Evolutionary conservation across 768 basidiomycete species (phyloP).

Genomic region (Tricholoma matsutake): DNA sequence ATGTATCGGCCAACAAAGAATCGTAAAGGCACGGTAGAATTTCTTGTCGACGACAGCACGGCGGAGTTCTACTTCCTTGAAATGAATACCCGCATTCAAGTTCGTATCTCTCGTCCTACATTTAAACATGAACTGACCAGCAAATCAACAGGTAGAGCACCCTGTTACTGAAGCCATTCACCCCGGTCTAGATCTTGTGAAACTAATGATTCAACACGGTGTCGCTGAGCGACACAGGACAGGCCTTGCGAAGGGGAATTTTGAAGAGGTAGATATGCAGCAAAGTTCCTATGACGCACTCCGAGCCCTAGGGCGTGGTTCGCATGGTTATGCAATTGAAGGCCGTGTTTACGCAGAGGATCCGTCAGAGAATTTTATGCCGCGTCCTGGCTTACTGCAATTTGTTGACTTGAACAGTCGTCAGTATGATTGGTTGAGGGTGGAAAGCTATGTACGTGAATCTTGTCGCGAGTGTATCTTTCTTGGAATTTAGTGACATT

Average conservation of each 20-base stretch:
- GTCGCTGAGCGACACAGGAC: conserved; percentile 30
- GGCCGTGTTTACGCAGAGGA: conserved; percentile 48
- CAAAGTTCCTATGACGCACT: conserved; percentile 35
- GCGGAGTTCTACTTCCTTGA: conserved; percentile 65
- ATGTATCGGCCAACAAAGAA: background rate
- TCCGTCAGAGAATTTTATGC: conserved; percentile 52
- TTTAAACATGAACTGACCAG: background rate
- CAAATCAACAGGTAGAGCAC: conserved; percentile 54
- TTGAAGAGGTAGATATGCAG: conserved; percentile 25
- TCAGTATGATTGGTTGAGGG: conserved; percentile 47
- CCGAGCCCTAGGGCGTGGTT: background rate
- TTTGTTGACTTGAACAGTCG: conserved; percentile 36
- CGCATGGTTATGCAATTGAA: conserved; percentile 7
- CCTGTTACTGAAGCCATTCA: conserved; percentile 57
- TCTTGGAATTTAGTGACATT: background rate
- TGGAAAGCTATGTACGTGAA: conserved; percentile 54
- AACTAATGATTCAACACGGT: conserved; percentile 62
- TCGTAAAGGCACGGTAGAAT: conserved; percentile 61
- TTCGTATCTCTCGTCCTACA: conserved; percentile 11
- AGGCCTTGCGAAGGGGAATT: conserved; percentile 7
- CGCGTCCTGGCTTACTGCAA: conserved; percentile 62
- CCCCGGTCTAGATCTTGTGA: conserved; percentile 57
- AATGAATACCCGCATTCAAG: conserved; percentile 69
- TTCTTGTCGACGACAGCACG: conserved; percentile 52
- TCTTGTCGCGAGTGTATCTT: background rate